These are phyloP conservation scores for Candida xyloterini DNA, from an alignment of 805 yeast genomes.

Conservation along the genomic window DNA sequence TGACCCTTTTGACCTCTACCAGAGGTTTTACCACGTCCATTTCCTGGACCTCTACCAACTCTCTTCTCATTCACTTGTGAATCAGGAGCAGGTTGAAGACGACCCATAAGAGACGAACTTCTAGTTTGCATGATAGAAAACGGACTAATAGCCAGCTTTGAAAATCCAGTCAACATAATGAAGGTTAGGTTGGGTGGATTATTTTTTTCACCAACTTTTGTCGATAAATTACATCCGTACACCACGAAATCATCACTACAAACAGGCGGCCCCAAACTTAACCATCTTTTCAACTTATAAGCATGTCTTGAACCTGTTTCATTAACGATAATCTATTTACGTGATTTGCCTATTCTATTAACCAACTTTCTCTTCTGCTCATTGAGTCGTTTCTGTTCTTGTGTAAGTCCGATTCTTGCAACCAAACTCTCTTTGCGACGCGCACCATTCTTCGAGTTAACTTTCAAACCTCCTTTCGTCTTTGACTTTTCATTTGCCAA, in stretches of 20 bases:
- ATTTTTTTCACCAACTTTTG: slow-evolving; percentile 2
- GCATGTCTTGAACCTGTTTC: too few species aligned
- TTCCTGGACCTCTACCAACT: slow-evolving; percentile 95
- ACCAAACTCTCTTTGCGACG: not conserved
- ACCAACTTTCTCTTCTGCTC: slow-evolving; percentile 3
- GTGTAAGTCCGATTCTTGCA: slow-evolving; percentile 3
- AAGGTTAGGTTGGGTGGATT: not conserved
- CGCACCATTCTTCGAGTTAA: not conserved
- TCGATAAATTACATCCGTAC: slow-evolving; percentile 3
- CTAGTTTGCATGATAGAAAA: slow-evolving; percentile 23
- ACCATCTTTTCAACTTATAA: too few species aligned
- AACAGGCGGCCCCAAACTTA: not conserved
- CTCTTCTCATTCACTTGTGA: slow-evolving; percentile 63
- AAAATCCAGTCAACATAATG: slow-evolving; percentile 2
- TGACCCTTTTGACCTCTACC: slow-evolving; percentile 99
- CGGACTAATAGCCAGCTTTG: not conserved
- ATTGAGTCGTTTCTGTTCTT: not conserved
- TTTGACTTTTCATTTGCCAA: not conserved
- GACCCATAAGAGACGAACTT: slow-evolving; percentile 47
- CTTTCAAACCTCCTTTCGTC: too few species aligned
- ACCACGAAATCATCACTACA: not conserved
- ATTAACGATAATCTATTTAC: not conserved
- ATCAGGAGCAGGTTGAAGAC: slow-evolving; percentile 56
- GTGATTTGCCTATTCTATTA: slow-evolving; percentile 6
- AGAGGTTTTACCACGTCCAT: slow-evolving; percentile 89